Evolutionary conservation across 208 protist genomes (phyloP).

Genomic region (Leishmania martiniquensis): DNA sequence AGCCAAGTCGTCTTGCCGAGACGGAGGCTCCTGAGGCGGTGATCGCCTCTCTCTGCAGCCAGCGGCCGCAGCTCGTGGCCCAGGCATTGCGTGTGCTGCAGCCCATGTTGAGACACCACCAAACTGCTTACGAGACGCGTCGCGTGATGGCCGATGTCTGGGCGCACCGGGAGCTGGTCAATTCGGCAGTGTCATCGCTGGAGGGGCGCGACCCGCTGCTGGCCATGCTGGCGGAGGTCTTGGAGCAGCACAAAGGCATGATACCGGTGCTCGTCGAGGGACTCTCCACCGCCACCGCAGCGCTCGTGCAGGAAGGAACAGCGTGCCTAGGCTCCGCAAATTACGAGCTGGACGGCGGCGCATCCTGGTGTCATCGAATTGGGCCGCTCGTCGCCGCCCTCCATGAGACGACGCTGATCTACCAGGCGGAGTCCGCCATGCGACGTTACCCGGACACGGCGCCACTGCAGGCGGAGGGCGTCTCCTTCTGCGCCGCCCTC

Average conservation of each 20-base stretch:
- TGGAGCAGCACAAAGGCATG: conserved; percentile 18
- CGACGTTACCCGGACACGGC: conserved; percentile 33
- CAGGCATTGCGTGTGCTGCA: conserved; percentile 46
- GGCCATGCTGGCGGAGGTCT: conserved; percentile 22
- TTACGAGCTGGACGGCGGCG: neutral
- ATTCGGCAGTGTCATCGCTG: neutral
- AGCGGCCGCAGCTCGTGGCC: conserved; percentile 50
- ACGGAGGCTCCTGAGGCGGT: conserved; percentile 58
- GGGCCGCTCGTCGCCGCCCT: conserved; percentile 30
- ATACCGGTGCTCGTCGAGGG: conserved; percentile 22
- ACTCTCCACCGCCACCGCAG: conserved; percentile 17
- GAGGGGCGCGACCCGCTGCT: conserved; percentile 12
- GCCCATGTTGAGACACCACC: conserved; percentile 52
- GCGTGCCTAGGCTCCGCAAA: neutral
- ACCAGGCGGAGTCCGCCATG: conserved; percentile 41
- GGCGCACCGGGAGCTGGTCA: conserved; percentile 3
- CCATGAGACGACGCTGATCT: conserved; percentile 34
- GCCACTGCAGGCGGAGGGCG: conserved; percentile 37
- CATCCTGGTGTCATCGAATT: neutral
- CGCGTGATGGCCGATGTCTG: conserved; percentile 22
- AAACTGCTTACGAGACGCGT: conserved; percentile 53
- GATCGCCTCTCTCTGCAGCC: conserved; percentile 40
- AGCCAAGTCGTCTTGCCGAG: conserved; percentile 65
- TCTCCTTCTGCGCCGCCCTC: conserved; percentile 46
- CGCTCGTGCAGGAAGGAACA: conserved; percentile 14